Evolutionary conservation across 768 basidiomycete species (phyloP).

Genomic region (Hortiboletus flavorubellus): DNA sequence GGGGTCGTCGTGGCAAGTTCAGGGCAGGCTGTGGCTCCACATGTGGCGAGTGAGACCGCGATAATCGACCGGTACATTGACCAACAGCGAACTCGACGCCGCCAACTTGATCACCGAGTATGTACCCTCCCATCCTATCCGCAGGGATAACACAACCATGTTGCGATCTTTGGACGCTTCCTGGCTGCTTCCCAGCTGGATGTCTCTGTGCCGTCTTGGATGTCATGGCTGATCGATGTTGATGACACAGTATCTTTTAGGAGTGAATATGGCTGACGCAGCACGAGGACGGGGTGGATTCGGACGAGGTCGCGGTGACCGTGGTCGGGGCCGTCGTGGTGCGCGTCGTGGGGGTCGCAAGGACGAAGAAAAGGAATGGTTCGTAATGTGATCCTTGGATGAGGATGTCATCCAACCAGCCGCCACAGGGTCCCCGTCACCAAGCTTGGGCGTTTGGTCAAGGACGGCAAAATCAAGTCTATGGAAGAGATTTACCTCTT

Average conservation of each 20-base stretch:
- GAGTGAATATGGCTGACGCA: slow-evolving; percentile 75
- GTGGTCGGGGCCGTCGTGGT: slow-evolving; percentile 64
- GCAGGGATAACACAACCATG: neutral
- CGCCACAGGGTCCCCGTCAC: slow-evolving; percentile 87
- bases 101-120: slow-evolving; percentile 38
- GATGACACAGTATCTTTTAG: slow-evolving; percentile 20
- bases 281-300: slow-evolving; percentile 91
- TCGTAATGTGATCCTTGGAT: slow-evolving; percentile 26
- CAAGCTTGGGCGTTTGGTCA: slow-evolving; percentile 98
- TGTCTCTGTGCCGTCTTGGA: slow-evolving; percentile 38
- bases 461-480: slow-evolving; percentile 99
- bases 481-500: slow-evolving; percentile 99
- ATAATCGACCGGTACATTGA: slow-evolving; percentile 8
- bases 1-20: slow-evolving; percentile 20
- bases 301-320: slow-evolving; percentile 77
- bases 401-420: slow-evolving; percentile 5
- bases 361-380: slow-evolving; percentile 99
- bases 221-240: slow-evolving; percentile 37
- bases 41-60: neutral
- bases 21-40: slow-evolving; percentile 26
- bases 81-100: slow-evolving; percentile 20
- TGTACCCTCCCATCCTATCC: neutral
- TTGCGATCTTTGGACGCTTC: slow-evolving; percentile 1
- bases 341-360: slow-evolving; percentile 96
- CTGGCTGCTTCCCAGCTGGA: slow-evolving; percentile 41